phyloP scores from a whole-genome alignment of 1,139 yeast genomes.

The Taphrina betulina region DNA sequence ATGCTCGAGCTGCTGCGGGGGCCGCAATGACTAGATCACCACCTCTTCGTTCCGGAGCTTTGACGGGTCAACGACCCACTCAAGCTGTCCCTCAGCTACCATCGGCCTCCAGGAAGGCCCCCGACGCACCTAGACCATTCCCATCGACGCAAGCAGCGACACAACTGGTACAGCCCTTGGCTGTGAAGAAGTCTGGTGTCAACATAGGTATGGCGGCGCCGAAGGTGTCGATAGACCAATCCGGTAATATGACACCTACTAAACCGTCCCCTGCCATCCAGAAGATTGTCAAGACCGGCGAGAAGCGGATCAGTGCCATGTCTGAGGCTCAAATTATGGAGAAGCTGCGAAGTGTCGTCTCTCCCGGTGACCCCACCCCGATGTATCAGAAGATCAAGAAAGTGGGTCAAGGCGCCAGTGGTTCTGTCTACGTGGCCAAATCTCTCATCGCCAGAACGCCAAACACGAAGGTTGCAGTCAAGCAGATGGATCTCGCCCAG shows the following conservation, averaged over 20 bases:
- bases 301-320: constrained; percentile 68
- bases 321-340: constrained; percentile 84
- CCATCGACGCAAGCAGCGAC: constrained; percentile 1
- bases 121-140: constrained; percentile 37
- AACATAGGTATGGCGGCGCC: background rate
- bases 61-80: background rate
- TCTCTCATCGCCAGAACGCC: constrained; percentile 24
- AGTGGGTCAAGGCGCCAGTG: constrained; percentile 99
- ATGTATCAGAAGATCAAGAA: constrained; percentile 83
- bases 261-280: constrained; percentile 34
- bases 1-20: constrained; percentile 36
- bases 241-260: too few species aligned
- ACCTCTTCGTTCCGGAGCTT: background rate
- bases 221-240: too few species aligned
- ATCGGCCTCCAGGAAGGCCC: constrained; percentile 37
- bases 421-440: constrained; percentile 88
- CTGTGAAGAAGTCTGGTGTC: background rate
- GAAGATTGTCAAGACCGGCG: constrained; percentile 46
- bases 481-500: constrained; percentile 87
- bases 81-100: constrained; percentile 18
- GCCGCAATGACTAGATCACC: constrained; percentile 30
- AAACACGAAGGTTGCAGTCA: constrained; percentile 62
- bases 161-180: constrained; percentile 2
- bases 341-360: constrained; percentile 78
- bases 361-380: constrained; percentile 77